Conservation (phyloP, 441 rosid genomes). For the Jatropha multifida region DNA sequence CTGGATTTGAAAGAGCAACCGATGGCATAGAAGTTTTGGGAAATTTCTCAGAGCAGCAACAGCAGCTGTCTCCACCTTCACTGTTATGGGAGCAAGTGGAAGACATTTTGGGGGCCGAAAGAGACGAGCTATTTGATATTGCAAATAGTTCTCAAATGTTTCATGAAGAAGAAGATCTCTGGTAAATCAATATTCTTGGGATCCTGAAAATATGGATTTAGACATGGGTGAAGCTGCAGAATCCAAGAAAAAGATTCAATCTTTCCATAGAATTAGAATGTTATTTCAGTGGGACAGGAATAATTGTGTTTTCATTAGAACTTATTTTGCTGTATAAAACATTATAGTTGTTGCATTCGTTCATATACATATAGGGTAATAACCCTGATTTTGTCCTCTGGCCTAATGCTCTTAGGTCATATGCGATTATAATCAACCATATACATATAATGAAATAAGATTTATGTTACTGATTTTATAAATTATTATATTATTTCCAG, state of each 20-base stretch:
- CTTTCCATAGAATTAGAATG: not conserved
- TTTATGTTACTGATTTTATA: too few relatives aligned
- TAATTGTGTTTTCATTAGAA: not conserved
- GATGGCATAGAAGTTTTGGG: not conserved
- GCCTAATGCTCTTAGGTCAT: too few relatives aligned
- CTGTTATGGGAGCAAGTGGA: slow-evolving; percentile 13
- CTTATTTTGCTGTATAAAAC: not conserved
- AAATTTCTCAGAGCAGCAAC: slow-evolving; percentile 13
- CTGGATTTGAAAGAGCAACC: slow-evolving; percentile 9
- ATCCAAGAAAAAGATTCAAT: not conserved
- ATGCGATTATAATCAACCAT: too few relatives aligned
- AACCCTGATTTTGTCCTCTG: too few relatives aligned
- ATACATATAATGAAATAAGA: too few relatives aligned
- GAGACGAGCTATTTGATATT: slow-evolving; percentile 13
- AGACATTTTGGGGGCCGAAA: not conserved
- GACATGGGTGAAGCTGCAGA: not conserved
- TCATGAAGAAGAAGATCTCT: slow-evolving; percentile 12
- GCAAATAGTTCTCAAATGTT: not conserved
- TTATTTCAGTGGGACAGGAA: not conserved
- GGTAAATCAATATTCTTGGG: not conserved
- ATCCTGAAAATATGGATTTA: not conserved
- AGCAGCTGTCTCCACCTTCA: not conserved
- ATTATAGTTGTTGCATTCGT: too few relatives aligned
- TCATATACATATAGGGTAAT: too few relatives aligned
- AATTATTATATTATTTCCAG: too few relatives aligned